Evolutionary conservation across 148 eudicot species (phyloP), one percentile per base, ranked within the genome.

Genomic region (Salicornia ramosissima): DNA sequence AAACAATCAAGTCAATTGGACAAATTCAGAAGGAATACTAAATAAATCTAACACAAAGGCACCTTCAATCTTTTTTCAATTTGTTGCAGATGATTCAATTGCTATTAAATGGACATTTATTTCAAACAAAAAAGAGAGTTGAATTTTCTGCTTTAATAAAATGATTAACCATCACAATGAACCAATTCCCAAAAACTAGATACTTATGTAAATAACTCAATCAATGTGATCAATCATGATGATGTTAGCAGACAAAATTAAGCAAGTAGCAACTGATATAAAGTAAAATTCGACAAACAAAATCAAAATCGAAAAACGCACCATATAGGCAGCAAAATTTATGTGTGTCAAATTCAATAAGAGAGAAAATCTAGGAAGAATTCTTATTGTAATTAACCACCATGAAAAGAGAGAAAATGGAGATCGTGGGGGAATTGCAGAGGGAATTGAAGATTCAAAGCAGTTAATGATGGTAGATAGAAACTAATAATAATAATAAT

Each of bases 351-450:
- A 25, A 50, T 1, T 42, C 18, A 29, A 74, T 5, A 46, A 19
- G 50, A 52, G 65, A 36, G 22, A 53, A 15, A 73, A 72, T 25
- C n/a, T 22, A 43, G n/a, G 30, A 57, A 31, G 29, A 49, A 29
- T n/a, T n/a, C n/a, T n/a, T n/a, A n/a, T n/a, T n/a, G n/a, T n/a
- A 33, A 62, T 13, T 60, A 47, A 36, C 40, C 8, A 36, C 4
- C 40, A 3, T 12, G 68, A 36, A 31, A 40, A 57, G 25, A 71
- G 65, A 59, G 31, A 66, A 71, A 59, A 52, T 33, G 53, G 71
- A 73, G 76, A 65, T 54, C 72, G 80, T 72, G 76, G 68, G 68
- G 69, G 6, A 71, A 55, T 77, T 77, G 61, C 71, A n/a, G 58
- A 50, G 67, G 7, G 58, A 51, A 66, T 42, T 67, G 45, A 53